Percentiles rank a stretch among this genome's conserved stretches.
Conservation (phyloP, 2,329 filamentous ascomycete genomes). For the Colletotrichum sp. region DNA sequence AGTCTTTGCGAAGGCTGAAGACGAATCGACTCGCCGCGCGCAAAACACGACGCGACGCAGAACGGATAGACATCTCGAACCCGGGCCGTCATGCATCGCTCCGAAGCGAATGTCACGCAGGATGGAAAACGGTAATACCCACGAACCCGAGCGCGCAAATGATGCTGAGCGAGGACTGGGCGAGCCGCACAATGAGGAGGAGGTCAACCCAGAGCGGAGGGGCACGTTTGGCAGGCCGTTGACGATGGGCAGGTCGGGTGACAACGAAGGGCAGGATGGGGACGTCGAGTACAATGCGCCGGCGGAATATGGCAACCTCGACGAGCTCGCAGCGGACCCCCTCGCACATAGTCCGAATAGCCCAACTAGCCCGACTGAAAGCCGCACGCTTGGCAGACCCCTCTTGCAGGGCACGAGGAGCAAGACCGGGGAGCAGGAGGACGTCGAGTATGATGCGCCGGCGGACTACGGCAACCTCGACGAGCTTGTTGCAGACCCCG, state of each 20-base stretch:
- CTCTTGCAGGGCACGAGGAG: no score
- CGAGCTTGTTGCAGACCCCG: no score
- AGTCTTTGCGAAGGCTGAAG: background rate
- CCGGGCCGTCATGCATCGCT: background rate
- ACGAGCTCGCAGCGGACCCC: slow-evolving; percentile 35
- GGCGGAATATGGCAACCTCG: slow-evolving; percentile 42
- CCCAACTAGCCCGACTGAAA: no score
- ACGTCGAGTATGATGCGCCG: no score
- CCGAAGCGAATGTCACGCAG: background rate
- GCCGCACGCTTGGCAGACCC: no score
- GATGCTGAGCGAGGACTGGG: background rate
- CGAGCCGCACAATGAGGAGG: background rate
- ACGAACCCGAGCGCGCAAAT: background rate
- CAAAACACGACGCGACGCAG: background rate
- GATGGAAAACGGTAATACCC: slow-evolving; percentile 1
- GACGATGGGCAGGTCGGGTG: no score
- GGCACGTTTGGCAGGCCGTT: background rate
- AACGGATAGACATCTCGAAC: background rate
- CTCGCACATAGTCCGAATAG: no score
- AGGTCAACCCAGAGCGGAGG: background rate
- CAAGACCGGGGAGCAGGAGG: no score
- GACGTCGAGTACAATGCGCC: slow-evolving; percentile 30
- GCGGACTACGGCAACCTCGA: no score
- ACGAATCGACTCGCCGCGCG: background rate
- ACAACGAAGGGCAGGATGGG: background rate